A percentile compares a stretch with the other conserved stretches of the same genome.
Evolutionary conservation across 495 filamentous ascomycete genomes (phyloP).

Genomic region (Neurospora sp.): DNA sequence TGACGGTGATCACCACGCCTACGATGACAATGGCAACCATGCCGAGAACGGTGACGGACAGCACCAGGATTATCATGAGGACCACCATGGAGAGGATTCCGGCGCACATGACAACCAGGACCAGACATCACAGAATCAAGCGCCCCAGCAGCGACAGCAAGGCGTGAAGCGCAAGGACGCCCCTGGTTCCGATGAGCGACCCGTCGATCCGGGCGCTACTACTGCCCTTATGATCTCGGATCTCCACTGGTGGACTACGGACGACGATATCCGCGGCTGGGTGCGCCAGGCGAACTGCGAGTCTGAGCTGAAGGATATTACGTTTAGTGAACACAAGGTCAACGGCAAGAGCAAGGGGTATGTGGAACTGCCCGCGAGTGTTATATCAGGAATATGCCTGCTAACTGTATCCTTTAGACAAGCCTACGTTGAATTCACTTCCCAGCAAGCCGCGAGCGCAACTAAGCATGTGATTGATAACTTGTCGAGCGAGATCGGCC

Average conservation of each 20-base stretch:
- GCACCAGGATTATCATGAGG: slow-evolving; percentile 24
- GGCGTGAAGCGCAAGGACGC: slow-evolving; percentile 66
- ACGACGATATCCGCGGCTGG: slow-evolving; percentile 92
- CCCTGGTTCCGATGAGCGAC: slow-evolving; percentile 55
- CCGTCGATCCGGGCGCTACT: slow-evolving; percentile 72
- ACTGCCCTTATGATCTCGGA: slow-evolving; percentile 77
- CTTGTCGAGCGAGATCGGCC: slow-evolving; percentile 29
- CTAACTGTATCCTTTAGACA: slow-evolving; percentile 47
- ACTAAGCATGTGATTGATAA: slow-evolving; percentile 73
- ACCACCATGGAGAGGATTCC: slow-evolving; percentile 34
- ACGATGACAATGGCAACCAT: slow-evolving; percentile 67
- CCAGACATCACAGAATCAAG: slow-evolving; percentile 10
- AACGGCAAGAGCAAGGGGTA: slow-evolving; percentile 98
- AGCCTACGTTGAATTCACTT: slow-evolving; percentile 79
- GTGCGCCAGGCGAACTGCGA: slow-evolving; percentile 65
- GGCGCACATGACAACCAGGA: slow-evolving; percentile 34
- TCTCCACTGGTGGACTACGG: slow-evolving; percentile 91
- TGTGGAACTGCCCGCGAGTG: slow-evolving; percentile 14
- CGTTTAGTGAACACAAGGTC: slow-evolving; percentile 96
- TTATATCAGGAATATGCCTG: not conserved
- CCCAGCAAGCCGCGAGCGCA: slow-evolving; percentile 76
- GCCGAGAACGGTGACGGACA: slow-evolving; percentile 35
- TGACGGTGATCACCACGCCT: slow-evolving; percentile 74
- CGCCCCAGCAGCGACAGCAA: slow-evolving; percentile 37
- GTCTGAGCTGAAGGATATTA: slow-evolving; percentile 80